Base-by-base conservation (phyloP, 768 basidiomycete species). In the Hygrocybe punicea region DNA sequence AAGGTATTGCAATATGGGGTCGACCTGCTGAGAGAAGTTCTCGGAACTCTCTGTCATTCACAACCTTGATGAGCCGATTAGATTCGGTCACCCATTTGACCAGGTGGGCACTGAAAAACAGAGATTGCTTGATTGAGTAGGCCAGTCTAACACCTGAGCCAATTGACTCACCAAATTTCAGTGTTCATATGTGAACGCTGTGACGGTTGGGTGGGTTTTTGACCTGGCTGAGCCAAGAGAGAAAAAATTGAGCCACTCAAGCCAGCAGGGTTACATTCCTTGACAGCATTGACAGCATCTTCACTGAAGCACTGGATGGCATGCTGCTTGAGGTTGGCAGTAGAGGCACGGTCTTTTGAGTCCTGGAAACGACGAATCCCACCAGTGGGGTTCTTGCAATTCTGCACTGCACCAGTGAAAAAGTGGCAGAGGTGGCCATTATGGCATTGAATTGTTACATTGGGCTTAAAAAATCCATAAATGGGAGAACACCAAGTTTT, bases 1-100 rank as follows among this genome's bases (percentile, higher is more conserved):
- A 73, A 0, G 76, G 75, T 40, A 78, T 36, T 49, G 71, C 70
- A n/a, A 69, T 62, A 10, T 68, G 62, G 0, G 72, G 76, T 6
- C 70, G 52, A 0, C 72, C 71, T 0, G 70, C 71, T 46, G 69
- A 71, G 67, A 74, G 72, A 8, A 77, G 53, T 2, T 21, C 45
- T 1, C 58, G 46, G 54, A 76, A 73, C 0, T 65, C 69, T 0
- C 58, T 45, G 47, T 78, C 73, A 3, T 65, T 49, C 0, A 76
- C 64, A 25, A 75, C 73, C 0, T 44, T 60, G 50, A 72, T 71
- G 0, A 73, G 75, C 1, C 66, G 60, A 23, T 66, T 54, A 37
- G 61, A 69, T 55, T 76, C 64, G 0, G 69, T 11, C 0, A 76
- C 67, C 76, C 74, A 77, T 0, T 56, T 56, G 0, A 76, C 73